Percentiles rank a stretch among this genome's conserved stretches.
These are phyloP conservation scores for Tilletia caries DNA, from an alignment of 1,284 basidiomycete species.

Conservation along the genomic window DNA sequence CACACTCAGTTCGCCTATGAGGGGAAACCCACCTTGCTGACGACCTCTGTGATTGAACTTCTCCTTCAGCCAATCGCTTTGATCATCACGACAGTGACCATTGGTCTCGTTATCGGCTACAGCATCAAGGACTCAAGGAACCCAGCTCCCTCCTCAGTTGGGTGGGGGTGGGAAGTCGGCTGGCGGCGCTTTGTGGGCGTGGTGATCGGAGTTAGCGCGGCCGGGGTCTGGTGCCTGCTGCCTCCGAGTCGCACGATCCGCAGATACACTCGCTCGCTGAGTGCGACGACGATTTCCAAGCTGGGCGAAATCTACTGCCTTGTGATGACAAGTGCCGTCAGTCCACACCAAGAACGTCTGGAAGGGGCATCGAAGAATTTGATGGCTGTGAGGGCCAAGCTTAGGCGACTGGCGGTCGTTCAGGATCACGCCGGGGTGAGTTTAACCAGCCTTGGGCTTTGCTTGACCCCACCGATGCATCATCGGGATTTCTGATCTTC, in stretches of 20 bases:
- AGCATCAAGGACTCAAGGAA: slow-evolving; percentile 39
- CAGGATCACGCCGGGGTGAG: slow-evolving; percentile 20
- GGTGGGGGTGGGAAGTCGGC: slow-evolving; percentile 57
- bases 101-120: slow-evolving; percentile 54
- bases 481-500: too few species aligned
- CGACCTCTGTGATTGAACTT: neutral
- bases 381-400: slow-evolving; percentile 52
- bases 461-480: too few species aligned
- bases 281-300: slow-evolving; percentile 54
- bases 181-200: slow-evolving; percentile 57
- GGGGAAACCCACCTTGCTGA: too few species aligned
- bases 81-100: slow-evolving; percentile 71
- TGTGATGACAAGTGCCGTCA: slow-evolving; percentile 51
- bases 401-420: slow-evolving; percentile 54
- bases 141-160: slow-evolving; percentile 40
- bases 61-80: slow-evolving; percentile 68
- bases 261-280: slow-evolving; percentile 54
- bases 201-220: slow-evolving; percentile 46
- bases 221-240: slow-evolving; percentile 42
- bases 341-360: slow-evolving; percentile 3
- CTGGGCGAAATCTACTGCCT: slow-evolving; percentile 55
- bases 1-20: too few species aligned
- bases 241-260: slow-evolving; percentile 55
- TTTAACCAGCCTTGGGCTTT: neutral
- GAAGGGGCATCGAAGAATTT: slow-evolving; percentile 24